Evolutionary conservation across 805 yeast species (phyloP), one percentile per base, ranked within the genome.

Genomic region (Starmerella vaccinii): DNA sequence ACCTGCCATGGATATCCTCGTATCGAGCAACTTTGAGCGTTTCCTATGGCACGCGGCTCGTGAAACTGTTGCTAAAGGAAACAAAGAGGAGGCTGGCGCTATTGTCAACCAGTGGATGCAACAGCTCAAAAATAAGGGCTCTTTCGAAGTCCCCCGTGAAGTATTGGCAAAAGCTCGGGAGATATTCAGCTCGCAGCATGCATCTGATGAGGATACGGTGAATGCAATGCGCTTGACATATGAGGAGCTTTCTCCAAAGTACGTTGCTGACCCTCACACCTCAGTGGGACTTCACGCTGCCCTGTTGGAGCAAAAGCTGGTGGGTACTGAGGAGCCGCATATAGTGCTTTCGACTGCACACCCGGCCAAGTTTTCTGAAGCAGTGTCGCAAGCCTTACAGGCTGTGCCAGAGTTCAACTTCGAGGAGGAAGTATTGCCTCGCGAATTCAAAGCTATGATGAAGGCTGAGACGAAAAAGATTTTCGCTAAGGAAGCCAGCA

Each of bases 1-100:
- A 2, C 99, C 99, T 57, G 99, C 99, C 41, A 92, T 92, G 99
- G 99, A 92, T 68, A 92, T 92, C 62, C 77, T 87, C 61, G 86
- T 92, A 51, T 87, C 97, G 16, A 84, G 95, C 24, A 92, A 92
- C 69, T 92, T 92, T 63, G 99, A 92, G 74, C 83, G 99, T 70
- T 78, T 89, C 65, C 73, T 92, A 59, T 92, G 98, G 98, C 88
- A 85, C 65, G 76, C 89, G 65, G 84, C 89, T 24, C 80, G 89
- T 65, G 82, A 84, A 61, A 75, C 82, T 50, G 72, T 75, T 38
- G 78, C 82, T 22, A 51, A 59, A 8, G 57, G 55, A 33, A 80
- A 80, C 59, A 76, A 79, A 55, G 61, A 62, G 40, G 77, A 76
- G 64, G 92, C 98, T 12, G 97, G 97, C 58, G 69, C 72, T 51